Base-by-base conservation (phyloP, 148 eudicot genomes). In the Nepenthes gracilis region DNA sequence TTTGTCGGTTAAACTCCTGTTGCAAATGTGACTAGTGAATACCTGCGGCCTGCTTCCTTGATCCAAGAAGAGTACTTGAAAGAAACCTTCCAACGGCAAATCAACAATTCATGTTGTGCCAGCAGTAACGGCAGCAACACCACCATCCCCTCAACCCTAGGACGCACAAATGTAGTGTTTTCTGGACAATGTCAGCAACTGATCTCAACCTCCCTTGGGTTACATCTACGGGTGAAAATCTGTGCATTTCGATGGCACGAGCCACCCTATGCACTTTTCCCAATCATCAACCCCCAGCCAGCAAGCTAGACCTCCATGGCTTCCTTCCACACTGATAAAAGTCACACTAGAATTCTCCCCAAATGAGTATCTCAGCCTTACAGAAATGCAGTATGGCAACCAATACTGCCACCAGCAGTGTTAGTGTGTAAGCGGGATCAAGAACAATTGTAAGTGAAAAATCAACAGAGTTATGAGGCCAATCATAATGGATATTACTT, bases 331-430 rank as follows among this genome's bases (percentile, higher is more conserved):
- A 35, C 87, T 87, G 47, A 93, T 66, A 68, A 89, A 93, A 33
- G 80, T 51, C n/a, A 93, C 87, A 47, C 49, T 75, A 1, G 80
- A 80, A 40, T 72, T 89, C 53, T 93, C 97, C 33, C 87, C 84
- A 63, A 89, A 93, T 8, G 72, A 76, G 66, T 89, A 93, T 73
- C 85, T 79, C 66, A 93, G 72, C 75, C 92, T 83, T 60, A 93
- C 90, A 1, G 96, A 86, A 55, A 83, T 95, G 60, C 99, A 93
- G 60, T 93, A 90, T 1, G 99, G 99, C 68, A 93, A 77, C 96
- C 99, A 88, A 63, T 95, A 56, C 95, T 97, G 35, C 99, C 99
- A 33, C 99, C 99, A 13, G 95, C 95, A 43, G 96, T 85, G 71
- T 86, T 93, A 12, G 99, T 63, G 89, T 83, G 70, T 86, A 95